Evolutionary conservation across 257 asterid genomes (phyloP).

Genomic region (Fraxinus anomala): DNA sequence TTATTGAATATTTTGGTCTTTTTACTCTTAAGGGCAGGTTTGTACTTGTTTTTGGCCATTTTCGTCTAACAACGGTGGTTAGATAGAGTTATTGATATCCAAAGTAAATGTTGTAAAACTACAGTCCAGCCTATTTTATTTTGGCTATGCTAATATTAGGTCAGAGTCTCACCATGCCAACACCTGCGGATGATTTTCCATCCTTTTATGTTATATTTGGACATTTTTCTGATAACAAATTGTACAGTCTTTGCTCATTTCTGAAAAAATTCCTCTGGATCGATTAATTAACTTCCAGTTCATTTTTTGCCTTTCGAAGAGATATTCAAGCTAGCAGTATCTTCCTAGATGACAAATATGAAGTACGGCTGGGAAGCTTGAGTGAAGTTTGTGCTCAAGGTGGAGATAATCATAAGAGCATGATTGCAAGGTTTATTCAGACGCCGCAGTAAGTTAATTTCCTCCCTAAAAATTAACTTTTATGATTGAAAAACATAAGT

Average conservation of each 20-base stretch:
- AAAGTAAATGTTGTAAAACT: too few relatives aligned
- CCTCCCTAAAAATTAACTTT: not conserved
- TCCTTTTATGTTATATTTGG: not conserved
- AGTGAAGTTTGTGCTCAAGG: conserved; percentile 53
- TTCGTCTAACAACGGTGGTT: not conserved
- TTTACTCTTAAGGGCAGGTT: not conserved
- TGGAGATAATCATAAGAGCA: conserved; percentile 38
- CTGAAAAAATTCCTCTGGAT: not conserved
- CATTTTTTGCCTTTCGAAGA: conserved; percentile 40
- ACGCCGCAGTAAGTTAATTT: conserved; percentile 54
- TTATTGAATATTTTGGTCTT: not conserved
- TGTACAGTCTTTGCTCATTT: not conserved
- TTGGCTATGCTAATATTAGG: not conserved
- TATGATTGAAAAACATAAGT: not conserved
- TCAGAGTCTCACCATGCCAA: too few relatives aligned
- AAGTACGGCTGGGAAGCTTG: conserved; percentile 80
- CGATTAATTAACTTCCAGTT: conserved; percentile 15
- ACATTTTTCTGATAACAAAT: not conserved
- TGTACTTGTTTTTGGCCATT: not conserved
- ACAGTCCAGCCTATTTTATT: too few relatives aligned
- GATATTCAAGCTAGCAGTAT: conserved; percentile 83
- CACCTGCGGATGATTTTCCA: too few relatives aligned
- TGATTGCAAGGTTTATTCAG: conserved; percentile 50
- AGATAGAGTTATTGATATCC: not conserved
- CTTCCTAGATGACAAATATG: conserved; percentile 74